Conservation (phyloP, 768 basidiomycete genomes). For the Leccinum uliginosum region DNA sequence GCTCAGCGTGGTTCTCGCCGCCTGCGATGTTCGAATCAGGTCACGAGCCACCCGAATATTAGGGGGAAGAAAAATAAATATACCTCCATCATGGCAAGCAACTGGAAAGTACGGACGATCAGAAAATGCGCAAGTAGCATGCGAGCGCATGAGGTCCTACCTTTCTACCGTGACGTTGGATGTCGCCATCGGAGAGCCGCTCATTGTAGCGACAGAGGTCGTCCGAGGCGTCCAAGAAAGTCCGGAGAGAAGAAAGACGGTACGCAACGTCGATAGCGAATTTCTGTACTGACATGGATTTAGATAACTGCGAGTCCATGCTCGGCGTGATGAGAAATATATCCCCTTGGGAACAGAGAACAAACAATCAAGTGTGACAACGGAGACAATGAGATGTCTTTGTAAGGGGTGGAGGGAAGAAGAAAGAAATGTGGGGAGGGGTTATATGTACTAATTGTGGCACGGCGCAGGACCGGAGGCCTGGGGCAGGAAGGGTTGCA, state of each 20-base stretch:
- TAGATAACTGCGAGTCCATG: conserved; percentile 7
- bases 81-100: conserved; percentile 52
- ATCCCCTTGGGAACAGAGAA: conserved; percentile 17
- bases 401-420: neutral
- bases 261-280: conserved; percentile 27
- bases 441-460: conserved; percentile 27
- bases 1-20: conserved; percentile 44
- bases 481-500: conserved; percentile 16
- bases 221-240: conserved; percentile 28
- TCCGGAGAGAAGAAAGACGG: conserved; percentile 27
- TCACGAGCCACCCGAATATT: neutral
- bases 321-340: conserved; percentile 14
- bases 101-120: conserved; percentile 28
- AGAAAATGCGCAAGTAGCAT: conserved; percentile 1
- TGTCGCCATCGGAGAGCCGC: conserved; percentile 15
- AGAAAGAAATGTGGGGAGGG: conserved; percentile 8
- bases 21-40: conserved; percentile 27
- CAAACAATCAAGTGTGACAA: conserved; percentile 9
- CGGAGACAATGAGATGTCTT: conserved; percentile 2
- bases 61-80: conserved; percentile 13
- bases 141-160: conserved; percentile 4
- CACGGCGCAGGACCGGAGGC: conserved; percentile 20
- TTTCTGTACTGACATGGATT: conserved; percentile 19
- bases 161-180: conserved; percentile 27
- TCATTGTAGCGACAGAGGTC: conserved; percentile 20